Base-by-base conservation (phyloP, 2,329 filamentous ascomycete genomes). In the Apiospora kogelbergensis region DNA sequence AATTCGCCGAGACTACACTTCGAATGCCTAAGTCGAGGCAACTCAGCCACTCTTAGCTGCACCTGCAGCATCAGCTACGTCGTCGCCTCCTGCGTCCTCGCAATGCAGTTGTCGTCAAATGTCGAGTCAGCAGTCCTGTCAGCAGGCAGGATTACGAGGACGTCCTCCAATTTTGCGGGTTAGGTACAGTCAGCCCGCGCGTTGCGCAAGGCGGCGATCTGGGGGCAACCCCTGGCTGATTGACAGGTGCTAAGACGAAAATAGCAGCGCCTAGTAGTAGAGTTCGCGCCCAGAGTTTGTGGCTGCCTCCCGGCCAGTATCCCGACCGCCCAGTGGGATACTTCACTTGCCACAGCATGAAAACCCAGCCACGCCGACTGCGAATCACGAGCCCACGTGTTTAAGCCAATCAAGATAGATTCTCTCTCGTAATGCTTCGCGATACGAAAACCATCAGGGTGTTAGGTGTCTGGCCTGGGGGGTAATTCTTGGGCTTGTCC, bases 231-330 rank as follows among this genome's bases (percentile, higher is more conserved):
- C 53, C 53, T 60, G 53, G 37, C n/a, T 45, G 42, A 45, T 37
- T 60, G 53, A 60, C 53, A 60, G 53, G 53, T 37, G 53, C 53
- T 60, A 60, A 60, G 20, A 60, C 53, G 30, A 22, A 60, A 60
- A 60, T 60, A 60, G 53, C 53, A 22, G 10, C 53, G 17, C 9
- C 42, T n/a, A 33, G n/a, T 13, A 20, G 17, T 6, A 17, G 20
- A 44, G 41, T 20, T 20, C 6, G 41, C 6, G 9, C 22, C 24
- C 17, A 26, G 20, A 17, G 24, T 26, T 20, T 60, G 53, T 37
- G 26, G 53, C 53, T 60, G 53, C 53, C 53, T 37, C 48, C 48
- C 2, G 11, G 11, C 40, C 40, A 15, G 53, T 30, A 26, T 37
- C 48, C 48, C 2, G 11, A 41, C 40, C 40, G 15, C 40, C 40